Evolutionary conservation across 306 rosid genomes (phyloP).

Genomic region (Cucurbita argyrosperma): DNA sequence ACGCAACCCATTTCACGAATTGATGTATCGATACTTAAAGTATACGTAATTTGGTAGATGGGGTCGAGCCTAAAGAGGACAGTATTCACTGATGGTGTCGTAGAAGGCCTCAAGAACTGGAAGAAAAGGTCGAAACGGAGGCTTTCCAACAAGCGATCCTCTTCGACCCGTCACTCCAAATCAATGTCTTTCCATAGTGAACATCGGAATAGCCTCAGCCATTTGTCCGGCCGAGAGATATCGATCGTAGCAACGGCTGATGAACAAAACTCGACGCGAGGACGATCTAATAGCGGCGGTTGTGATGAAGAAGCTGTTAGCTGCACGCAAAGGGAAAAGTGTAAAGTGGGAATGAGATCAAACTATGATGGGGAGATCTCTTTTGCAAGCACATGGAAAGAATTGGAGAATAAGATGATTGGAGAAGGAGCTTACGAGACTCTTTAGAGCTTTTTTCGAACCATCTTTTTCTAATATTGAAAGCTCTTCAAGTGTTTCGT

Average conservation of each 20-base stretch:
- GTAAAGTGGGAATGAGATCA: background rate
- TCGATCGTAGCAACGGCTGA: background rate
- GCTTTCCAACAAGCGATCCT: background rate
- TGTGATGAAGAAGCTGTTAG: background rate
- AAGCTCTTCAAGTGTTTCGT: too few relatives aligned
- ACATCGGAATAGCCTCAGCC: background rate
- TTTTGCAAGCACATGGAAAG: background rate
- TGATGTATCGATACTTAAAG: too few relatives aligned
- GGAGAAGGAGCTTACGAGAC: background rate
- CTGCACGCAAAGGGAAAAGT: background rate
- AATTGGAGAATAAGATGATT: background rate
- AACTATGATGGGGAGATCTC: background rate
- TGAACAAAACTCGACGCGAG: background rate
- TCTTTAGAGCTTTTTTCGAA: too few relatives aligned
- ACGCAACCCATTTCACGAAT: too few relatives aligned
- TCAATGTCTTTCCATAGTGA: background rate
- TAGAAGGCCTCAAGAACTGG: constrained; percentile 43
- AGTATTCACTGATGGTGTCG: constrained; percentile 31
- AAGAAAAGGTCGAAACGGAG: constrained; percentile 24
- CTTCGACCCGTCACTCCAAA: background rate
- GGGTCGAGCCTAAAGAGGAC: constrained; percentile 43
- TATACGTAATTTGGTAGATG: constrained; percentile 19
- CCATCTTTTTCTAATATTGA: too few relatives aligned
- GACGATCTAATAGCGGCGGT: background rate
- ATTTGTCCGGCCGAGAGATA: background rate